A percentile compares a stretch with the other conserved stretches of the same genome.
Conservation (phyloP, 1,284 basidiomycete genomes). For the Irpex rosettiformis region DNA sequence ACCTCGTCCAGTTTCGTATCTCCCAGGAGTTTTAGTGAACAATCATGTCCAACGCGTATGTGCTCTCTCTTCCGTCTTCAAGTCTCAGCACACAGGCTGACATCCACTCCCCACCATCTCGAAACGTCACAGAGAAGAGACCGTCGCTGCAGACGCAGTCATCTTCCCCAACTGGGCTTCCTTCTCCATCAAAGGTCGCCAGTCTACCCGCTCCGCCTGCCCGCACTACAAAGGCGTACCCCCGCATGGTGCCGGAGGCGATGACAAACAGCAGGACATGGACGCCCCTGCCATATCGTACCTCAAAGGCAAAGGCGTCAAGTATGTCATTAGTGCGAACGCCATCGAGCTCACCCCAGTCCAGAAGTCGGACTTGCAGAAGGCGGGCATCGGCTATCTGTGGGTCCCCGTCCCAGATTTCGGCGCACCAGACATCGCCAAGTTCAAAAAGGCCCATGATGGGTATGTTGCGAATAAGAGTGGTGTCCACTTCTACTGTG, state of each 20-base stretch:
- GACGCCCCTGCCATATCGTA: neutral
- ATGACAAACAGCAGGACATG: neutral
- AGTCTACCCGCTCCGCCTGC: neutral
- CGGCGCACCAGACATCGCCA: neutral
- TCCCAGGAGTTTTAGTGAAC: neutral
- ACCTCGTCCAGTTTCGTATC: neutral
- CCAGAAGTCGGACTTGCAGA: neutral
- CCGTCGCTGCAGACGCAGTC: neutral
- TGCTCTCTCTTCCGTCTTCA: neutral
- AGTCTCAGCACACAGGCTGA: too few species aligned
- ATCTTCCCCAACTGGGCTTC: neutral
- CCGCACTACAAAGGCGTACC: neutral
- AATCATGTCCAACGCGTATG: neutral
- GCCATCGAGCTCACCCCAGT: neutral
- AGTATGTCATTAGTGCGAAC: neutral
- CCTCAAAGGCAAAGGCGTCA: neutral
- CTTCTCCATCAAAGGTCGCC: neutral
- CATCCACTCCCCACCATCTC: neutral
- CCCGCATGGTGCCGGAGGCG: neutral
- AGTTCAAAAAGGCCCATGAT: neutral
- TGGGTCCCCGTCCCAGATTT: slow-evolving; percentile 1
- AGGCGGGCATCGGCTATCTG: slow-evolving; percentile 1
- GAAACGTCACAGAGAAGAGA: neutral
- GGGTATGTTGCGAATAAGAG: neutral
- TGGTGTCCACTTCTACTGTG: slow-evolving; percentile 1